phyloP scores from a whole-genome alignment of 441 rosid species.

The Adansonia rubrostipa region DNA sequence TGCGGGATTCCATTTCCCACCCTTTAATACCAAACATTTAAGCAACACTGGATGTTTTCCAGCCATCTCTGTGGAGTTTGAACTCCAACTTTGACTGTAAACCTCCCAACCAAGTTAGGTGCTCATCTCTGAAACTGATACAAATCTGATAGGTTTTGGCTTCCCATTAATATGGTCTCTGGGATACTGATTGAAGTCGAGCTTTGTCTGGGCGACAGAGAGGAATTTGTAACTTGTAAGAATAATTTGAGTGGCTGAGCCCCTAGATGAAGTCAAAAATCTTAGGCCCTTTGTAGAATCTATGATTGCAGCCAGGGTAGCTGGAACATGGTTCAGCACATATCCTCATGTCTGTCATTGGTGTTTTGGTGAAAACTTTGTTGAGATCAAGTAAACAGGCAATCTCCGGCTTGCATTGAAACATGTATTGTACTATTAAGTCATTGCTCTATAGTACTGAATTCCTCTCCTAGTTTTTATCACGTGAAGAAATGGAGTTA shows the following conservation, averaged over 20 bases:
- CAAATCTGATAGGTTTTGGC: constrained; percentile 30
- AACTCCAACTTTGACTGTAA: constrained; percentile 49
- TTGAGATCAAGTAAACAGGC: constrained; percentile 80
- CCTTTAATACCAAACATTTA: constrained; percentile 48
- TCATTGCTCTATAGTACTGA: constrained; percentile 37
- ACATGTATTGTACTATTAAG: not conserved
- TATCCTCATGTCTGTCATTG: constrained; percentile 90
- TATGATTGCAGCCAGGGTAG: constrained; percentile 82
- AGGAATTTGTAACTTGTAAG: constrained; percentile 44
- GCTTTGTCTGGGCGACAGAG: constrained; percentile 28
- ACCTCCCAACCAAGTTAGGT: constrained; percentile 45
- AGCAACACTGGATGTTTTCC: constrained; percentile 75
- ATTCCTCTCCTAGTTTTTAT: not conserved
- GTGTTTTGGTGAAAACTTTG: constrained; percentile 56
- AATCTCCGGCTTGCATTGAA: constrained; percentile 63
- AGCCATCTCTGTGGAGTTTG: constrained; percentile 54
- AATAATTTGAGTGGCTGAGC: constrained; percentile 67
- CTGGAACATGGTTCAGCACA: constrained; percentile 56
- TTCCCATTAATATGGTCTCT: not conserved
- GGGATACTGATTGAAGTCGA: constrained; percentile 20
- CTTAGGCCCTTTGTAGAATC: constrained; percentile 63
- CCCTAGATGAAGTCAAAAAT: constrained; percentile 73
- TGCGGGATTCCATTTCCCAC: constrained; percentile 47
- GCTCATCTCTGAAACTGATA: constrained; percentile 54
- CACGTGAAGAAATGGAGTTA: not conserved